These are phyloP conservation scores for Botrytis sinoallii DNA, from an alignment of 2,329 filamentous ascomycete genomes.

Conservation along the genomic window DNA sequence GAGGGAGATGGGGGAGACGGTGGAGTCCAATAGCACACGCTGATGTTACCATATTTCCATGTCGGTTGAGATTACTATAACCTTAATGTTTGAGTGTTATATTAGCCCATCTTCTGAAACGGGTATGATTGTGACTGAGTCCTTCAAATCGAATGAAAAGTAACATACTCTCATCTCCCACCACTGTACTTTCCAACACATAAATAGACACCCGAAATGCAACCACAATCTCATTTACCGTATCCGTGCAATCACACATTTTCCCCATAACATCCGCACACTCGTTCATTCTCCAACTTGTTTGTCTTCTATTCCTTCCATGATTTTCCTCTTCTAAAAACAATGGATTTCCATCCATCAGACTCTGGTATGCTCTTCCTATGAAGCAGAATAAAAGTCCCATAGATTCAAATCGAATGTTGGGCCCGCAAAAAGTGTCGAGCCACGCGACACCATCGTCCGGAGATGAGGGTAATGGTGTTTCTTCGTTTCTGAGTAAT, in stretches of 20 bases:
- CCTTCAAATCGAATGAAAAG: not conserved
- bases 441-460: constrained; percentile 34
- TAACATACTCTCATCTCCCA: constrained; percentile 7
- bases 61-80: constrained; percentile 25
- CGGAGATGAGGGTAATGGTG: constrained; percentile 28
- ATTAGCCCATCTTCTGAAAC: not conserved
- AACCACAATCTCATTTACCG: constrained; percentile 27
- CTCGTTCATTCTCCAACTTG: constrained; percentile 36
- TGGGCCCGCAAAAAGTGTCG: constrained; percentile 32
- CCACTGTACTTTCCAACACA: not conserved
- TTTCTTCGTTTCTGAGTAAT: constrained; percentile 32
- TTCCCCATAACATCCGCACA: constrained; percentile 32
- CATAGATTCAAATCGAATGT: constrained; percentile 35
- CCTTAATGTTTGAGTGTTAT: constrained; percentile 16
- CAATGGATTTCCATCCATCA: constrained; percentile 33
- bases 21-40: constrained; percentile 32
- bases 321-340: constrained; percentile 29
- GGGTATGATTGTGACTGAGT: not conserved
- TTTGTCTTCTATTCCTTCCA: constrained; percentile 32
- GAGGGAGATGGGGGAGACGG: constrained; percentile 27
- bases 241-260: constrained; percentile 13
- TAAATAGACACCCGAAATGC: constrained; percentile 4
- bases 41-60: constrained; percentile 32
- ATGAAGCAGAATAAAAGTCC: constrained; percentile 34
- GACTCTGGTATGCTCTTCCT: constrained; percentile 29